Evolutionary conservation across 306 rosid genomes (phyloP), one percentile per base, ranked within the genome.

Genomic region (Comarum palustre): DNA sequence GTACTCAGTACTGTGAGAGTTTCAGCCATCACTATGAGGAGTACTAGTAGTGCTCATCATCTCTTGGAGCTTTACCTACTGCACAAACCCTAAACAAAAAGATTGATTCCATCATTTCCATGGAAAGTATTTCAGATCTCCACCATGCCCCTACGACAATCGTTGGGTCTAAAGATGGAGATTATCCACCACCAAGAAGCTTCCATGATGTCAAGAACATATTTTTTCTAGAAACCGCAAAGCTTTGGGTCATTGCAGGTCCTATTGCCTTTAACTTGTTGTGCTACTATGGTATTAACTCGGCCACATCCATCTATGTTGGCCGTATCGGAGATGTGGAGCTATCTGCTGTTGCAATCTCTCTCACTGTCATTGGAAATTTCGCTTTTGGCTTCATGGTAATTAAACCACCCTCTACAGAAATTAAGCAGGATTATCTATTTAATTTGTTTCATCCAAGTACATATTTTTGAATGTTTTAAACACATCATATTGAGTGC

Each of bases 301-400:
- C 96, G 29, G 84, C 90, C 54, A 93, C 97, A 12, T 85, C 19
- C 68, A 85, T 90, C 32, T 93, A 89, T 71, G 98, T 82, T 59
- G 98, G 98, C 2, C 96, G 87, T 70, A n/a, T 90, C 65, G 96
- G 96, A 4, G 66, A 90, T 61, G 36, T 90, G 43, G 88, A 92
- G 80, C 93, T 92, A 76, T 85, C 95, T 42, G 83, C 98, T 24
- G 84, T 88, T 57, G 87, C 98, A 8, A 84, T 90, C 45, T 87
- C 96, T 61, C 83, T 92, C 6, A 88, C 89, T 16, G 93, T 92
- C 66, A 29, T 92, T 63, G 78, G 96, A 52, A 92, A 87, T 77
- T 87, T 90, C 84, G 84, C 96, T 15, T 93, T 93, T 47, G 97
- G 97, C 65, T 90, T 93, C 87, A 78, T 93, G 98, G 98, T 63